Conservation (phyloP, 345 rosid species). For the Syzygium aromaticum region DNA sequence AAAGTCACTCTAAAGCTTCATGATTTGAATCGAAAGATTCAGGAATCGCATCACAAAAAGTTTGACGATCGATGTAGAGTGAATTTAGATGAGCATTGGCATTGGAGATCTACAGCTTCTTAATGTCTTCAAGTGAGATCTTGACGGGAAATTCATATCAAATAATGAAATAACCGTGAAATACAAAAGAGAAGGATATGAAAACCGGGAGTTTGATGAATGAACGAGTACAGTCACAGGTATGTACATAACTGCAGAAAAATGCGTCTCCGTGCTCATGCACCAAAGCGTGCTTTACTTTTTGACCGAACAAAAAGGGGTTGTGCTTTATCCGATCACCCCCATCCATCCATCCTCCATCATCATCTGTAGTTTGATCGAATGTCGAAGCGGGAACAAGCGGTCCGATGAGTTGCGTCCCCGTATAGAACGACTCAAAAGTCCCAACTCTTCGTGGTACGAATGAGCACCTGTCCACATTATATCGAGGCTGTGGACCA, state of each 20-base stretch:
- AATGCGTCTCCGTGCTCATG: background rate
- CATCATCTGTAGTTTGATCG: background rate
- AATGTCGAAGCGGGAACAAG: background rate
- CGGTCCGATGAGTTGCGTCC: background rate
- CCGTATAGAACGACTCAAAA: background rate
- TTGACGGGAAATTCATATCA: background rate
- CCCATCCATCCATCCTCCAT: background rate
- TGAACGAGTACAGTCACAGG: background rate
- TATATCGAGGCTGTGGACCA: background rate
- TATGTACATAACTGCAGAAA: background rate
- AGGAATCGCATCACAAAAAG: background rate
- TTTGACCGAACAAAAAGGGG: too few relatives aligned
- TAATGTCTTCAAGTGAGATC: background rate
- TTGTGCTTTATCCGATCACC: background rate
- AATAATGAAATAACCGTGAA: background rate
- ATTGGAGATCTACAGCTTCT: background rate
- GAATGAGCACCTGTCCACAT: background rate
- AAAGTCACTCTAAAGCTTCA: background rate
- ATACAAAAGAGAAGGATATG: background rate
- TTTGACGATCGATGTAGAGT: rapidly evolving
- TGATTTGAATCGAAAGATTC: background rate
- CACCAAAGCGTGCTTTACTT: background rate
- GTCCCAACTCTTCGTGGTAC: background rate
- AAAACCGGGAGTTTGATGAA: background rate
- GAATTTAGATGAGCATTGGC: background rate